Conservation (phyloP, 2,329 filamentous ascomycete species). For the Colletotrichum orbiculare region DNA sequence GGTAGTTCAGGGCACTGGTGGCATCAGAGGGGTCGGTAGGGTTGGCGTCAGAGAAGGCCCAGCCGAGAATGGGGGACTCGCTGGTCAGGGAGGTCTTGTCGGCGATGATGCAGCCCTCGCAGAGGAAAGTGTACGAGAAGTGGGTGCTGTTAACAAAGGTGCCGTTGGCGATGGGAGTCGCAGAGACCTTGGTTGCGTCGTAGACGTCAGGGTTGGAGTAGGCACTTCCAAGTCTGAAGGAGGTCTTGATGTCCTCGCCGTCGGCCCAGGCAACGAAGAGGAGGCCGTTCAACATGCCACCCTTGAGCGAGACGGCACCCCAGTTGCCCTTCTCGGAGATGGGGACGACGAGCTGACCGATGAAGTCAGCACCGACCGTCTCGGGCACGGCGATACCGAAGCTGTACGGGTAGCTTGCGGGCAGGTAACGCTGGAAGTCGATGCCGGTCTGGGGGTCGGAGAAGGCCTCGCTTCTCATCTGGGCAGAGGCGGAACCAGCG, state of each 20-base stretch:
- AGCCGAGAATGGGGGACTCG: conserved; percentile 49
- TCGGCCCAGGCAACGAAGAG: conserved; percentile 63
- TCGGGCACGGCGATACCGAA: conserved; percentile 64
- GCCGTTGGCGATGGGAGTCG: conserved; percentile 59
- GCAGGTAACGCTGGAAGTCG: conserved; percentile 33
- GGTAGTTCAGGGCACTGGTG: conserved; percentile 50
- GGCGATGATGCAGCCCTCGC: conserved; percentile 53
- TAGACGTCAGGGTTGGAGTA: conserved; percentile 61
- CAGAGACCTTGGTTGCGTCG: conserved; percentile 50
- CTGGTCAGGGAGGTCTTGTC: conserved; percentile 46
- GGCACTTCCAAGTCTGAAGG: conserved; percentile 46
- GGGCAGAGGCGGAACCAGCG: conserved; percentile 39
- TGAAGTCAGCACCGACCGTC: conserved; percentile 61
- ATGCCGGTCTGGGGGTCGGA: conserved; percentile 58
- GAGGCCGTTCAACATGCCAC: conserved; percentile 59
- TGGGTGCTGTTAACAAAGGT: conserved; percentile 64
- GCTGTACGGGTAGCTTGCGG: conserved; percentile 48
- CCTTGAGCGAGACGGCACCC: conserved; percentile 59
- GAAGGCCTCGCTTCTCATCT: conserved; percentile 45
- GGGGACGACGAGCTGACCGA: conserved; percentile 61
- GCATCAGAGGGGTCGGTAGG: conserved; percentile 46
- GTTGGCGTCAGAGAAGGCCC: conserved; percentile 49
- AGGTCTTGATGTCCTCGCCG: conserved; percentile 50
- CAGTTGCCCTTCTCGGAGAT: conserved; percentile 53
- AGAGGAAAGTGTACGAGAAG: conserved; percentile 65